These are phyloP conservation scores for Hebeloma cylindrosporum DNA, from an alignment of 768 basidiomycete genomes.

Conservation along the genomic window DNA sequence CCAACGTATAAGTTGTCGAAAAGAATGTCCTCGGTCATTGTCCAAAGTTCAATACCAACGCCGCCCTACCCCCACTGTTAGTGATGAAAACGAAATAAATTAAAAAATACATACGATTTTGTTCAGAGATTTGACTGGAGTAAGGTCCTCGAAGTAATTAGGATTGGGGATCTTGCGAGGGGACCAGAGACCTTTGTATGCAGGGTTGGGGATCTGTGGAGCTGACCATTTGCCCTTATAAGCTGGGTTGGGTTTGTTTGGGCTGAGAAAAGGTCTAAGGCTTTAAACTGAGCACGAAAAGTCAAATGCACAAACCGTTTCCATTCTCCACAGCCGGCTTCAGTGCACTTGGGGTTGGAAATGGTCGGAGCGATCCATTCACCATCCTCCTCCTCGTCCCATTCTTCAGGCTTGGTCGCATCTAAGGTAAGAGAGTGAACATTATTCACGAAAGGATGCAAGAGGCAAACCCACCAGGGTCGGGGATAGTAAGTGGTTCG, in stretches of 20 bases:
- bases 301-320: slow-evolving; percentile 54
- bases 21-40: slow-evolving; percentile 95
- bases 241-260: slow-evolving; percentile 85
- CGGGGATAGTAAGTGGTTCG: slow-evolving; percentile 76
- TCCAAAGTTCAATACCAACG: slow-evolving; percentile 98
- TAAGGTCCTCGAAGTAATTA: slow-evolving; percentile 83
- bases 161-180: slow-evolving; percentile 92
- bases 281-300: background rate
- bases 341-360: slow-evolving; percentile 86
- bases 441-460: background rate
- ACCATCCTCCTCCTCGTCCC: slow-evolving; percentile 99
- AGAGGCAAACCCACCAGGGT: slow-evolving; percentile 62
- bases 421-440: slow-evolving; percentile 41
- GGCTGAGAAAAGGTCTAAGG: slow-evolving; percentile 40
- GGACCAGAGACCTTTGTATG: slow-evolving; percentile 93
- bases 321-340: slow-evolving; percentile 96
- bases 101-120: slow-evolving; percentile 67
- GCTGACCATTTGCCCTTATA: slow-evolving; percentile 99
- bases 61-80: slow-evolving; percentile 57
- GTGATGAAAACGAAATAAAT: background rate
- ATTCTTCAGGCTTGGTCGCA: slow-evolving; percentile 95
- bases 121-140: slow-evolving; percentile 76
- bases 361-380: slow-evolving; percentile 95
- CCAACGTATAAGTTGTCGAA: slow-evolving; percentile 95
- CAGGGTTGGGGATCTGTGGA: slow-evolving; percentile 95